phyloP scores from a whole-genome alignment of 805 yeast genomes.

The Starmerella floris region DNA sequence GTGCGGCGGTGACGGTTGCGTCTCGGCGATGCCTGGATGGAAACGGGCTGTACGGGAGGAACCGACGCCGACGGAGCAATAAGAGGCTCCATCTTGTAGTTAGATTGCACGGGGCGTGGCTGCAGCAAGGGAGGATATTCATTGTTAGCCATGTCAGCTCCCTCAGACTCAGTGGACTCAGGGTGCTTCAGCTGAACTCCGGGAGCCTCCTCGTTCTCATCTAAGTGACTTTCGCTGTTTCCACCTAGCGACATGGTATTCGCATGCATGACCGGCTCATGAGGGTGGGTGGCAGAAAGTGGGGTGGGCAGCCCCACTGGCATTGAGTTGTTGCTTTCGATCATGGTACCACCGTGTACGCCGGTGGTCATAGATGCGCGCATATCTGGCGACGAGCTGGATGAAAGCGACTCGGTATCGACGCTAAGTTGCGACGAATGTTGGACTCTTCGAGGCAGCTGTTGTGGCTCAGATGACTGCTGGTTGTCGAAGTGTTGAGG shows the following conservation, averaged over 20 bases:
- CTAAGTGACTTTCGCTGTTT: background rate
- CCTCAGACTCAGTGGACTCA: background rate
- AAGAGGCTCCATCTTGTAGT: constrained; percentile 10
- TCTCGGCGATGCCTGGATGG: constrained; percentile 4
- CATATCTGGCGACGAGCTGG: background rate
- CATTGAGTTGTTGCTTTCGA: background rate
- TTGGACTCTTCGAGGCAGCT: background rate
- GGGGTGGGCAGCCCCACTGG: background rate
- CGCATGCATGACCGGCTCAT: background rate
- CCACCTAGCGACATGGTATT: background rate
- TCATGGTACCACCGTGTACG: background rate
- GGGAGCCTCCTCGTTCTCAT: background rate
- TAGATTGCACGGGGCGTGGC: constrained; percentile 14
- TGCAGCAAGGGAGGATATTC: constrained; percentile 15
- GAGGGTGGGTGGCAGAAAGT: background rate
- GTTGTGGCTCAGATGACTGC: background rate
- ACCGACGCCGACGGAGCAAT: constrained; percentile 14
- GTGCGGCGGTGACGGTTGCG: constrained; percentile 19
- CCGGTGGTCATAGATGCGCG: background rate
- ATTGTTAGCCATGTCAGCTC: background rate
- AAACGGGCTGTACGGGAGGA: constrained; percentile 13
- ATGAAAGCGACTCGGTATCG: background rate
- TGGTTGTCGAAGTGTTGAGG: background rate
- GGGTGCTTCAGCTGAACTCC: background rate
- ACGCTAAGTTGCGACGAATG: background rate